Base-by-base conservation (phyloP, 2,329 filamentous ascomycete species). In the Diaporthe amygdali region DNA sequence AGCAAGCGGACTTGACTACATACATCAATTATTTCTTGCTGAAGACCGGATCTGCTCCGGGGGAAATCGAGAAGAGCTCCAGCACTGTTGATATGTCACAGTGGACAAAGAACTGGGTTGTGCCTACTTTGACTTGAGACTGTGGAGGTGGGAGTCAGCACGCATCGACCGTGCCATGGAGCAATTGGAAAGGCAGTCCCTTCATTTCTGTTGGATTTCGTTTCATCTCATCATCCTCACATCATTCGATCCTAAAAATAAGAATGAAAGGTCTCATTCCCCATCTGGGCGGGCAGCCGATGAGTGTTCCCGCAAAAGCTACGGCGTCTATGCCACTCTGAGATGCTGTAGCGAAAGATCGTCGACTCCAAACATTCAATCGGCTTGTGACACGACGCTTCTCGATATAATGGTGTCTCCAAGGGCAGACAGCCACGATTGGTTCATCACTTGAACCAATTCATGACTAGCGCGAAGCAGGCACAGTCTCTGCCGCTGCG, bases 21-120 rank as follows among this genome's bases (percentile, higher is more conserved):
- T 91, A 86, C 78, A 86, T 90, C 78, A 84, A 86, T 80, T 86
- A 86, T 77, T 90, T 89, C 77, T 78, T 89, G 66, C 79, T 87
- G 51, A 78, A 78, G 70, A 76, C 76, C 37, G 76, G 78, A 37
- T 77, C 78, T 17, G 76, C 77, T 5, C 82, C 82, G 0, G 76
- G 75, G 2, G 77, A 77, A 30, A 74, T 83, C 46, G 81, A 84
- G 78, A 80, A 79, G 76, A 82, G 80, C 75, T 76, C 77, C n/a
- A 77, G 80, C 22, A 82, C 41, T 22, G 84, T 84, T 47, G 78
- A 81, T 49, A 76, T 83, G 68, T 73, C 75, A 51, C 75, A 79
- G 46, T 86, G 83, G 83, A 66, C 56, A 44, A 81, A 82, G 59
- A 78, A 82, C 22, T 86, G 84, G 84, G 77, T 76, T 51, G 73